A percentile compares a stretch with the other conserved stretches of the same genome.
Conservation (phyloP, 163 green algal genomes). For the Scenedesmus sp. region DNA sequence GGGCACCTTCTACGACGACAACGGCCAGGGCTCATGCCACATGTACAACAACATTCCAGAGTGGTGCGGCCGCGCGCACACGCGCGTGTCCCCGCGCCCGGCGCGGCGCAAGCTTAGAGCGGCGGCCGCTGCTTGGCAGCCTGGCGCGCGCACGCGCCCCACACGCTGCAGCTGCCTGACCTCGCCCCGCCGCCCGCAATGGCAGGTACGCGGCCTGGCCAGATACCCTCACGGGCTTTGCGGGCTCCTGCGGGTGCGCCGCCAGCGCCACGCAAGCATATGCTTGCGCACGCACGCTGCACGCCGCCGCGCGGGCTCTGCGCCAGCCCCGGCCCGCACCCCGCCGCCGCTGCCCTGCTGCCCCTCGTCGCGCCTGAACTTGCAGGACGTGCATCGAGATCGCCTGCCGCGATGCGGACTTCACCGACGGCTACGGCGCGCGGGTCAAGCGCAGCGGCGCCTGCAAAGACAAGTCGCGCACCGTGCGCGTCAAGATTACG, state of each 20-base stretch:
- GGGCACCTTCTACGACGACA: slow-evolving; percentile 29
- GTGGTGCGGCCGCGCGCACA: no score
- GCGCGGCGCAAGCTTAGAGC: no score
- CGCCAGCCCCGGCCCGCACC: no score
- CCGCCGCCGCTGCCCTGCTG: neutral
- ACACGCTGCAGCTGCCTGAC: no score
- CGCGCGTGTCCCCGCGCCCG: no score
- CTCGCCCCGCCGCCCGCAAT: no score
- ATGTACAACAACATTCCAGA: slow-evolving; percentile 8
- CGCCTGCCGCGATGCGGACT: neutral
- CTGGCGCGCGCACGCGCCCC: no score
- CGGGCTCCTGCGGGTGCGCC: slow-evolving; percentile 1
- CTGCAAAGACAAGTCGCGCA: neutral
- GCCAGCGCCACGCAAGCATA: no score
- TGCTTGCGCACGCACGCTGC: no score
- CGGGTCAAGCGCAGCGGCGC: neutral
- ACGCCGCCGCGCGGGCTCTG: no score
- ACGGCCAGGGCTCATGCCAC: slow-evolving; percentile 21
- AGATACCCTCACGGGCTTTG: slow-evolving; percentile 16
- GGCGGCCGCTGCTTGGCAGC: no score
- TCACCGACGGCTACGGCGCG: slow-evolving; percentile 14
- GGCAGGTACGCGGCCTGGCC: slow-evolving; percentile 32
- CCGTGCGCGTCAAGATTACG: neutral
- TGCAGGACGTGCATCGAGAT: slow-evolving; percentile 32
- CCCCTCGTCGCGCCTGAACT: neutral